Base-by-base conservation (phyloP, 1,284 basidiomycete genomes). In the Porogramme epimiltina region DNA sequence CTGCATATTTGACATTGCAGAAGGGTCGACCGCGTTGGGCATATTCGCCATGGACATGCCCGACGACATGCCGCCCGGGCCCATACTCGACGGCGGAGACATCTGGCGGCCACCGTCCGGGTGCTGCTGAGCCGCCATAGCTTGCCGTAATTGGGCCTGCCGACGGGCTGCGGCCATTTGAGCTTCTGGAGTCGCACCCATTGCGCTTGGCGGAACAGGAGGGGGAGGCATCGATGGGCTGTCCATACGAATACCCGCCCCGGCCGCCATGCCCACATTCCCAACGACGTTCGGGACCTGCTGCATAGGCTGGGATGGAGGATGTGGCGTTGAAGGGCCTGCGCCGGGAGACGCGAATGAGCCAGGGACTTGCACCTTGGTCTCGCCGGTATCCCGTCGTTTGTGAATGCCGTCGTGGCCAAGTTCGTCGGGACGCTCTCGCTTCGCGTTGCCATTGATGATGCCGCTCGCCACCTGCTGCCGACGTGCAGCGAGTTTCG, bases 321-420 rank as follows among this genome's bases (percentile, higher is more conserved):
- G 54, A 23, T 60, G 58, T 13, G 59, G 49, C 36, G 62, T 48
- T 5, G 56, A 55, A 4, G 60, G 64, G 2, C 56, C 52, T 6
- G 58, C 50, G 10, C 61, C 49, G 1, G 60, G 58, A 1, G 66
- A 61, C 0, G 64, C 59, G 20, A 64, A 58, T 1, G 65, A 54
- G 16, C 50, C 54, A 0, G 63, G 65, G n/a, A n/a, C n/a, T n/a
- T n/a, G n/a, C 9, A 49, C 61, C 58, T 82, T 84, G 36, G 69
- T 71, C 58, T 88, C 85, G 26, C 87, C 87, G 1, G 81, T 83
- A 55, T 90, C 82, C n/a, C 81, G 76, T n/a, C 87, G 77, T 66
- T 89, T 88, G 62, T 76, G 81, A 52, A 73, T 67, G 16, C 49
- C 37, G n/a, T 64, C 65, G 9, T 55, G 47, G 10, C 61, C 54